phyloP scores from a whole-genome alignment of 1,284 basidiomycete genomes.

The Tilletia indica region DNA sequence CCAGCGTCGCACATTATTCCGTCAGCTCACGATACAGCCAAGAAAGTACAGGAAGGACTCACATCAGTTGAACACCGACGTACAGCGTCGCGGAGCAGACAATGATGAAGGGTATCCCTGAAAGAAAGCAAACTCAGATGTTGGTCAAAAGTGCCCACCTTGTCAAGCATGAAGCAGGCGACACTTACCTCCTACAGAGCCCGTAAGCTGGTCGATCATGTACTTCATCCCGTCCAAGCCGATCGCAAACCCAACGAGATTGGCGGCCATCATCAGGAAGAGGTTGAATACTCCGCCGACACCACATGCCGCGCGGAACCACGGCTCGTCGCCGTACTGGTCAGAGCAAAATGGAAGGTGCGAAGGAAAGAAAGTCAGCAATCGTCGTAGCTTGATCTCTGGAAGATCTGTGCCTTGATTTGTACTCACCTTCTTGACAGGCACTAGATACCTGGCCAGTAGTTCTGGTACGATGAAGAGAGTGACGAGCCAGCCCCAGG shows the following conservation, averaged over 20 bases:
- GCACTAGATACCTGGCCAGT: slow-evolving; percentile 65
- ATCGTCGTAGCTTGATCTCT: background rate
- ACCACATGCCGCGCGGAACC: slow-evolving; percentile 86
- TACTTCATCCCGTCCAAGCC: slow-evolving; percentile 78
- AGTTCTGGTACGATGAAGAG: slow-evolving; percentile 89
- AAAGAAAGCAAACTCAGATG: background rate
- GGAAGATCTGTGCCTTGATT: background rate
- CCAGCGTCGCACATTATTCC: slow-evolving; percentile 23
- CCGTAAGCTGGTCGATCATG: slow-evolving; percentile 68
- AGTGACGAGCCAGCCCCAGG: slow-evolving; percentile 95
- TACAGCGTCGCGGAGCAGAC: slow-evolving; percentile 71
- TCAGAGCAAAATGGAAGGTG: background rate
- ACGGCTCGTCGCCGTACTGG: slow-evolving; percentile 68
- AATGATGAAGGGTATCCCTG: slow-evolving; percentile 70
- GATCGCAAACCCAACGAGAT: slow-evolving; percentile 91
- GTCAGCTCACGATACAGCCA: slow-evolving; percentile 53
- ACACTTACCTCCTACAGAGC: slow-evolving; percentile 66
- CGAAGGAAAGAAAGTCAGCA: background rate
- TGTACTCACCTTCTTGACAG: slow-evolving; percentile 66
- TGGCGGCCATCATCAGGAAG: slow-evolving; percentile 86
- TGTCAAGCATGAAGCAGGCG: too few relatives aligned
- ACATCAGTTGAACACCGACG: slow-evolving; percentile 85
- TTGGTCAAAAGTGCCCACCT: background rate
- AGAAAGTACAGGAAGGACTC: slow-evolving; percentile 69
- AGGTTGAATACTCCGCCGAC: slow-evolving; percentile 81